A percentile compares a stretch with the other conserved stretches of the same genome.
These are phyloP conservation scores for Naganishia sp. DNA, from an alignment of 1,284 basidiomycete species.

Conservation along the genomic window DNA sequence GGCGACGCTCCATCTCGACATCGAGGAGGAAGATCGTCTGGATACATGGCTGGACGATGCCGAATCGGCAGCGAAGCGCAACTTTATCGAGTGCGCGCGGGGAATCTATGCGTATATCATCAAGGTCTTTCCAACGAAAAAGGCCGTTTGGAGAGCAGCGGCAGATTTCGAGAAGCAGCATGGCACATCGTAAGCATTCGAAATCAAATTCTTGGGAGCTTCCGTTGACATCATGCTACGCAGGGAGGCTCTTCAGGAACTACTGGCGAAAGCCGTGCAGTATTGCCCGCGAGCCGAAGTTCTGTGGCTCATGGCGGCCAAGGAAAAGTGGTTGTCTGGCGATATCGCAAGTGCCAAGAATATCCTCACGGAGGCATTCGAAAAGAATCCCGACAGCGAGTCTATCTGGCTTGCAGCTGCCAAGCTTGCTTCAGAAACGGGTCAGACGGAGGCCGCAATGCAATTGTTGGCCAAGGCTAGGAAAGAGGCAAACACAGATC, in stretches of 20 bases:
- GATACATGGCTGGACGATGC: constrained; percentile 93
- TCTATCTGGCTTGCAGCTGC: constrained; percentile 96
- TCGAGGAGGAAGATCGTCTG: constrained; percentile 89
- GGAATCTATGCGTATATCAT: constrained; percentile 87
- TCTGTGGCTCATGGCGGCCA: constrained; percentile 95
- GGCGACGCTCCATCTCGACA: constrained; percentile 88
- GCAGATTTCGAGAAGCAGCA: constrained; percentile 89
- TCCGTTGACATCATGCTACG: neutral
- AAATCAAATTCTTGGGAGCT: neutral
- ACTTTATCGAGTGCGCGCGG: constrained; percentile 77
- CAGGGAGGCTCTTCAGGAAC: constrained; percentile 76
- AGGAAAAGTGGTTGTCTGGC: constrained; percentile 87
- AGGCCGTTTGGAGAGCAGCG: constrained; percentile 81
- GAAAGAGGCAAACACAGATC: constrained; percentile 82
- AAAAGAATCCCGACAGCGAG: constrained; percentile 93
- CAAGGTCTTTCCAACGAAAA: constrained; percentile 83
- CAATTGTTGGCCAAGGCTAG: constrained; percentile 85
- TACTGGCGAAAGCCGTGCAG: constrained; percentile 78
- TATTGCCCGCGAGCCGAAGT: constrained; percentile 93
- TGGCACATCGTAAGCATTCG: constrained; percentile 65
- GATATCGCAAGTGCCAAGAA: constrained; percentile 84
- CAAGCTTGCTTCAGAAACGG: constrained; percentile 92
- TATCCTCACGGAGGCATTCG: constrained; percentile 85
- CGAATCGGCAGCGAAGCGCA: constrained; percentile 72
- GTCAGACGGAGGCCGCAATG: constrained; percentile 78